Evolutionary conservation across 148 eudicot species (phyloP).

Genomic region (Polygonum maritimum): DNA sequence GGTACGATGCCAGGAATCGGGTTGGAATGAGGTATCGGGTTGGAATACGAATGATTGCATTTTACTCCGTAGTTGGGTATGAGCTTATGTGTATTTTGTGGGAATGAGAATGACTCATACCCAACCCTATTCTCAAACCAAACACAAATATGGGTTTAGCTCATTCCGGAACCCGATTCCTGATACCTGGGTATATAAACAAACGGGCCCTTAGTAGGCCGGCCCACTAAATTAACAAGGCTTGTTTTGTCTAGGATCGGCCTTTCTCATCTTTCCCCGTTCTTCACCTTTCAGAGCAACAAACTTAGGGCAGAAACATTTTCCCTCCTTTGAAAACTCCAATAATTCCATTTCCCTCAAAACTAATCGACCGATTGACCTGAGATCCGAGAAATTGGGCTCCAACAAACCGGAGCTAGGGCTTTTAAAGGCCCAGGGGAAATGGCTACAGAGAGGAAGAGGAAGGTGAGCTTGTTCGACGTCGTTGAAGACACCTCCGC

Average conservation of each 20-base stretch:
- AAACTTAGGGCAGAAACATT: background rate
- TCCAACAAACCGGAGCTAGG: conserved; percentile 2
- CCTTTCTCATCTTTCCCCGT: background rate
- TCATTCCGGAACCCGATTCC: too few relatives aligned
- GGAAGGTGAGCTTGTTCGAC: conserved; percentile 89
- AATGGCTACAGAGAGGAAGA: conserved; percentile 89
- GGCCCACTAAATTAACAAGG: background rate
- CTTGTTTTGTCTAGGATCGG: background rate
- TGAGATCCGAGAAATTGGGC: conserved; percentile 1
- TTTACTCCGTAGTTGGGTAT: too few relatives aligned
- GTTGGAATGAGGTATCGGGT: too few relatives aligned
- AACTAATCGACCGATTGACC: background rate
- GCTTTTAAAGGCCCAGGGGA: background rate
- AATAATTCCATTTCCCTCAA: background rate
- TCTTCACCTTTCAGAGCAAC: background rate
- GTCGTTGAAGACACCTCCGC: conserved; percentile 56
- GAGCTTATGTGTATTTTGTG: too few relatives aligned
- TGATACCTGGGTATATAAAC: too few relatives aligned
- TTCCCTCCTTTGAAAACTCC: background rate
- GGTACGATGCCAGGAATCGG: too few relatives aligned
- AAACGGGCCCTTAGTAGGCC: too few relatives aligned
- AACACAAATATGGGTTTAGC: too few relatives aligned
- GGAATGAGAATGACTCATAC: too few relatives aligned
- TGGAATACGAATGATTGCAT: too few relatives aligned
- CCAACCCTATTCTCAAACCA: too few relatives aligned